Conservation (phyloP, 2,329 filamentous ascomycete genomes). For the Aspergillus sp. region DNA sequence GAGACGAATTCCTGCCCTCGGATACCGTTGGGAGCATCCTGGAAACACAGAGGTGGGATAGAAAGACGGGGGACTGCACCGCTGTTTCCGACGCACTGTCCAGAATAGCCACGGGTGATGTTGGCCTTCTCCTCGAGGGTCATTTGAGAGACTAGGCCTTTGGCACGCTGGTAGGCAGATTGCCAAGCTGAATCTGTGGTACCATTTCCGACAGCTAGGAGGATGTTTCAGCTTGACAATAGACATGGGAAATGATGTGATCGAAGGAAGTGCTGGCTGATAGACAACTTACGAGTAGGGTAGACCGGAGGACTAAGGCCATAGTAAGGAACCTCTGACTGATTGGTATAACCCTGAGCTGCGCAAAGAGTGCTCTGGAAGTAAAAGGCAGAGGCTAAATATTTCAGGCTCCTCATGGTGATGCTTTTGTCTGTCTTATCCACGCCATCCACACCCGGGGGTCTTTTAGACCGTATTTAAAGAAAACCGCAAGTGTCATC, state of each 20-base stretch:
- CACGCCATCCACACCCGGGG: too few relatives aligned
- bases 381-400: too few relatives aligned
- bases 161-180: conserved; percentile 8
- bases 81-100: conserved; percentile 28
- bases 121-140: conserved; percentile 22
- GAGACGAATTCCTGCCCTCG: conserved; percentile 65
- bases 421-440: too few relatives aligned
- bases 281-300: background rate
- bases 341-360: background rate
- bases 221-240: background rate
- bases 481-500: too few relatives aligned
- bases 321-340: background rate
- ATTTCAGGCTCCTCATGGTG: too few relatives aligned
- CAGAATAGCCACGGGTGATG: conserved; percentile 17
- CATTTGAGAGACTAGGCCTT: conserved; percentile 11
- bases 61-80: conserved; percentile 22
- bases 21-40: conserved; percentile 48
- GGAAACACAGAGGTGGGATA: conserved; percentile 25
- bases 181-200: conserved; percentile 13
- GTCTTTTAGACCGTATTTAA: too few relatives aligned
- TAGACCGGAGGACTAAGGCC: background rate
- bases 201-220: background rate
- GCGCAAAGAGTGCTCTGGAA: background rate
- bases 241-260: background rate
- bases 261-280: background rate